Conservation (phyloP, 148 eudicot genomes). For the Dianthus caryophyllus region DNA sequence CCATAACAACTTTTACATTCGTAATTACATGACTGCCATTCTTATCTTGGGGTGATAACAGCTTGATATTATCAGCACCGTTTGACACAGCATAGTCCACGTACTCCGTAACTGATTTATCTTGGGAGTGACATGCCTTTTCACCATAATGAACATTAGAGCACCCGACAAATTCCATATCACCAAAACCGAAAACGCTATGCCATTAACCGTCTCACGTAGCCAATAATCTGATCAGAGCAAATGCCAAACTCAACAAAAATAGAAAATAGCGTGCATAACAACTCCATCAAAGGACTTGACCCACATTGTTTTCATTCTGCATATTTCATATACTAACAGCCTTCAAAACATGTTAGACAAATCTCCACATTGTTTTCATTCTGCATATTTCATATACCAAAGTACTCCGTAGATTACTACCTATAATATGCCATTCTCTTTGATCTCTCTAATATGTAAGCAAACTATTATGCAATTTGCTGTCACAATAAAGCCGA, state of each 20-base stretch:
- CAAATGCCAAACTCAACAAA: conserved; percentile 2
- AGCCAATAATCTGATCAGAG: conserved; percentile 13
- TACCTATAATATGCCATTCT: background rate
- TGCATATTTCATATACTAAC: no score
- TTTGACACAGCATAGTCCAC: conserved; percentile 38
- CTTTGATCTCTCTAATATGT: no score
- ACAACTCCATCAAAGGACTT: background rate
- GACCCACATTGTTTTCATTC: no score
- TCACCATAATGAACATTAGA: conserved; percentile 41
- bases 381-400: no score
- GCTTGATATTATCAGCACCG: conserved; percentile 31
- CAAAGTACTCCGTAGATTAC: background rate
- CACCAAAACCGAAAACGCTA: conserved; percentile 25
- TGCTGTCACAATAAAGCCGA: no score
- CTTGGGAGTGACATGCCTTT: conserved; percentile 48
- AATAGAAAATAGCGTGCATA: background rate
- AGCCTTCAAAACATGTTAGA: no score
- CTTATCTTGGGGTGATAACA: conserved; percentile 29
- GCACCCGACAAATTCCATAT: conserved; percentile 71
- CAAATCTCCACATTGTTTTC: no score
- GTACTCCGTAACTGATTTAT: conserved; percentile 38
- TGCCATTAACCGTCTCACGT: conserved; percentile 27
- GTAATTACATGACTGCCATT: conserved; percentile 30
- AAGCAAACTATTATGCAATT: no score
- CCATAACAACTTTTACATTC: conserved; percentile 28